phyloP scores from a whole-genome alignment of 2,329 filamentous ascomycete species.

The Ascochyta rabiei region DNA sequence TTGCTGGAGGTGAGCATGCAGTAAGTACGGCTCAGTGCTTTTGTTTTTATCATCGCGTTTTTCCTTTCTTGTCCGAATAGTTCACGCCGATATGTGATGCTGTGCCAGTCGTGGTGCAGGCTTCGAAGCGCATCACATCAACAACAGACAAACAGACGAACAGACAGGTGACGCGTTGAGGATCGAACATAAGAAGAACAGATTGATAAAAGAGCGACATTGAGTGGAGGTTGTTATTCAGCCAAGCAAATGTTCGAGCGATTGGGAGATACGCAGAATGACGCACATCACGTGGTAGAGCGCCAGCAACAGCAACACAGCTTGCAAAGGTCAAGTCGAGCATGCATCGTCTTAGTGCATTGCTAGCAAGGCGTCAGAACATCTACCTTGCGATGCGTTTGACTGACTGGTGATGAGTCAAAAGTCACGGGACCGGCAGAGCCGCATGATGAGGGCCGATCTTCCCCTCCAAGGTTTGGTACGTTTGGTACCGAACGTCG shows the following conservation, averaged over 20 bases:
- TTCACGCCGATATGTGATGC: neutral
- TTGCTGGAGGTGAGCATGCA: neutral
- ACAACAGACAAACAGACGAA: too few species aligned
- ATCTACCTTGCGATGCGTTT: neutral
- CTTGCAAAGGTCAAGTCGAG: neutral
- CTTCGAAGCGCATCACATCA: too few species aligned
- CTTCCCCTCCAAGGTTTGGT: slow-evolving; percentile 27
- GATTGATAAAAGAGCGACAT: too few species aligned
- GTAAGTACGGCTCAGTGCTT: neutral
- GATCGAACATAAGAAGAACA: too few species aligned
- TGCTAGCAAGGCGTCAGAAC: neutral
- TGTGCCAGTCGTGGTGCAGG: neutral
- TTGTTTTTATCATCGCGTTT: neutral
- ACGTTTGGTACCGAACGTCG: slow-evolving; percentile 29
- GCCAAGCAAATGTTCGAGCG: too few species aligned
- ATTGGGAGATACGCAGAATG: neutral
- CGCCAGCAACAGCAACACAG: neutral
- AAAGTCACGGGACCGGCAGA: slow-evolving; percentile 8
- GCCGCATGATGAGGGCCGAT: slow-evolving; percentile 4
- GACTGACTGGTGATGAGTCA: neutral
- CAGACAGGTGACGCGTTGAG: too few species aligned
- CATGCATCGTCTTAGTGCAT: neutral
- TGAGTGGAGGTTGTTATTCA: too few species aligned
- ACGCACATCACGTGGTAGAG: slow-evolving; percentile 3
- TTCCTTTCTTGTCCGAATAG: neutral